These are phyloP conservation scores for Diaporthe humulicola DNA, from an alignment of 2,329 filamentous ascomycete genomes.

Conservation along the genomic window DNA sequence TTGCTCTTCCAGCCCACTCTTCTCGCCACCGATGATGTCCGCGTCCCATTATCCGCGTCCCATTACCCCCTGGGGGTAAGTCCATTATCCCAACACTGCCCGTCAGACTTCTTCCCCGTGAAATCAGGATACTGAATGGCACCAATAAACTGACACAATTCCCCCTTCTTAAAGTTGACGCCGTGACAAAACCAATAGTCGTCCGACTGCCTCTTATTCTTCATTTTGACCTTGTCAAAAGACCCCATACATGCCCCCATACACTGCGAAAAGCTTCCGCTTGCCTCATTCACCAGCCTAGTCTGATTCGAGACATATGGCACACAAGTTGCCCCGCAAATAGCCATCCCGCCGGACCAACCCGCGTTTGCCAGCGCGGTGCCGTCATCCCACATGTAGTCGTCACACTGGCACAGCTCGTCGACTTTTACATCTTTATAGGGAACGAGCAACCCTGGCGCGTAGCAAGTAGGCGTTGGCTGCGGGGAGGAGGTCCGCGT, in stretches of 20 bases:
- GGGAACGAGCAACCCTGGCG: background rate
- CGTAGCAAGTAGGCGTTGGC: slow-evolving; percentile 17
- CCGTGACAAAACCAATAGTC: slow-evolving; percentile 30
- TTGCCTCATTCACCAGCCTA: background rate
- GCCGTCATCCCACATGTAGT: slow-evolving; percentile 12
- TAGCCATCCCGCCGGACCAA: background rate
- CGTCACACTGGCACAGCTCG: slow-evolving; percentile 17
- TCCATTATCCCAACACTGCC: slow-evolving; percentile 24
- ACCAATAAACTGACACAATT: slow-evolving; percentile 21
- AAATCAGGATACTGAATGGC: background rate
- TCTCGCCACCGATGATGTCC: background rate
- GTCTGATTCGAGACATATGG: slow-evolving; percentile 14
- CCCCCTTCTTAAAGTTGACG: slow-evolving; percentile 28
- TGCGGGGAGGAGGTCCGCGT: background rate
- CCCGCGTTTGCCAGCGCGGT: slow-evolving; percentile 7
- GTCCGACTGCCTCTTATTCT: background rate
- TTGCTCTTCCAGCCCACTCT: too few species aligned
- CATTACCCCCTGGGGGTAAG: slow-evolving; percentile 1
- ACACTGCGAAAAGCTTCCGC: slow-evolving; percentile 19
- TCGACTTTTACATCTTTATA: slow-evolving; percentile 8
- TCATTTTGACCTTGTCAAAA: slow-evolving; percentile 6
- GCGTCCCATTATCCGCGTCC: background rate
- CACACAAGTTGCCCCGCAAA: slow-evolving; percentile 1
- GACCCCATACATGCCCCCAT: slow-evolving; percentile 21
- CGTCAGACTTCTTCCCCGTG: background rate